Conservation (phyloP, 2,329 filamentous ascomycete genomes). For the Leptoxyphium fumago region DNA sequence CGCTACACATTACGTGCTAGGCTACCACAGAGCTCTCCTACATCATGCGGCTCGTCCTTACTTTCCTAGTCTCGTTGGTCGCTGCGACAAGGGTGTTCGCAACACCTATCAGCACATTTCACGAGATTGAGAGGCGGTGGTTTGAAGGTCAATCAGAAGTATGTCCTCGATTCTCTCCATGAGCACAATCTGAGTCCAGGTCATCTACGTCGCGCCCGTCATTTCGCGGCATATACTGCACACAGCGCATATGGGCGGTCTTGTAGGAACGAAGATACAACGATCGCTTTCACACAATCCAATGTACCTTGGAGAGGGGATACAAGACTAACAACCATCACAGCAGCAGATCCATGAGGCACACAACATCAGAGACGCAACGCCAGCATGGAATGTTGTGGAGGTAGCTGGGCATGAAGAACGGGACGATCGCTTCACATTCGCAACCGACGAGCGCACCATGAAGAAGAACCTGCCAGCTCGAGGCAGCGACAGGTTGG, state of each 20-base stretch:
- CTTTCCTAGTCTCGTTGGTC: background rate
- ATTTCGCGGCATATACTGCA: no score
- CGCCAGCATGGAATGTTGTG: conserved; percentile 9
- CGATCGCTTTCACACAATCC: no score
- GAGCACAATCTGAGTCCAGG: no score
- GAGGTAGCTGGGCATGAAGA: background rate
- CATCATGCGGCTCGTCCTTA: background rate
- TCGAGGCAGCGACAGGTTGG: background rate
- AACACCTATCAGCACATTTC: conserved; percentile 8
- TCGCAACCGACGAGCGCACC: conserved; percentile 6
- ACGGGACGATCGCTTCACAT: conserved; percentile 1
- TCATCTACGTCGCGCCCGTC: no score
- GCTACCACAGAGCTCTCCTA: no score
- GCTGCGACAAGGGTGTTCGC: background rate
- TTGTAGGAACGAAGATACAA: no score
- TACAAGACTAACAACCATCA: background rate
- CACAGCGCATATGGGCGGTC: no score
- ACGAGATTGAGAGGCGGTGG: conserved; percentile 16
- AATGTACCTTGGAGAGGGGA: no score
- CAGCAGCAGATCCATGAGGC: conserved; percentile 9
- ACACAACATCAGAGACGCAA: conserved; percentile 7
- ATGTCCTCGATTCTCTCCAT: no score
- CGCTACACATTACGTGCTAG: no score
- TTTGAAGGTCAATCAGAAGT: conserved; percentile 14
- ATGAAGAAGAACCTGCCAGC: background rate